Conservation (phyloP, 768 basidiomycete genomes). For the Tylopilus felleus region DNA sequence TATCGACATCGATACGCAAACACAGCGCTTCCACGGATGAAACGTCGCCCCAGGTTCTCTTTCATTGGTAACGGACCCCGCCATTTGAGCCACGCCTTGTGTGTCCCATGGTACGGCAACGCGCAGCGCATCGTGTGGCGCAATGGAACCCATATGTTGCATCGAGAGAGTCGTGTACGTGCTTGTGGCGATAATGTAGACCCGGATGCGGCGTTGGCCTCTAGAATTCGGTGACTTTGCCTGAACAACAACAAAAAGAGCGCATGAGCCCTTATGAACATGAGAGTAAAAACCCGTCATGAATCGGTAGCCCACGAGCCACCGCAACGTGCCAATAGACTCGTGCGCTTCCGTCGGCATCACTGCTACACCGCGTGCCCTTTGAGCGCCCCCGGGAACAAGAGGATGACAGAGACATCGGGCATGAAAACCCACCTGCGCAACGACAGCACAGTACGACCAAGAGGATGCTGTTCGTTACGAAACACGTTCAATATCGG, state of each 20-base stretch:
- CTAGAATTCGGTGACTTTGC: neutral
- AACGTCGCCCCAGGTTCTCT: neutral
- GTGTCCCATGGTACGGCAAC: neutral
- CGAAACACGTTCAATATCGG: conserved; percentile 22
- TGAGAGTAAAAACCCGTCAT: no score
- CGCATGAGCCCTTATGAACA: neutral
- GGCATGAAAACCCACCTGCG: conserved; percentile 5
- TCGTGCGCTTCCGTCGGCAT: no score
- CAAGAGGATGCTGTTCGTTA: neutral
- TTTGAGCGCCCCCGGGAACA: neutral
- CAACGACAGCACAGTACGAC: neutral
- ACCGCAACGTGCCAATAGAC: no score
- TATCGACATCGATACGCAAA: conserved; percentile 4
- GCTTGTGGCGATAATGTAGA: no score
- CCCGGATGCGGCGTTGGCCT: neutral
- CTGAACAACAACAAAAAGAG: neutral
- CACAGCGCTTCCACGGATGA: conserved; percentile 5
- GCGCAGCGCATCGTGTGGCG: neutral
- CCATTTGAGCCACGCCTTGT: conserved; percentile 17
- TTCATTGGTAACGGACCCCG: conserved; percentile 14
- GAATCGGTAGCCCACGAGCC: no score
- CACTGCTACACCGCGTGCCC: no score
- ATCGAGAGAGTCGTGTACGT: neutral
- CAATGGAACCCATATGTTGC: neutral
- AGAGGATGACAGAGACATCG: no score